Percentiles rank a stretch among this genome's conserved stretches.
phyloP scores from a whole-genome alignment of 495 filamentous ascomycete species.

The Annulohypoxylon moriforme region DNA sequence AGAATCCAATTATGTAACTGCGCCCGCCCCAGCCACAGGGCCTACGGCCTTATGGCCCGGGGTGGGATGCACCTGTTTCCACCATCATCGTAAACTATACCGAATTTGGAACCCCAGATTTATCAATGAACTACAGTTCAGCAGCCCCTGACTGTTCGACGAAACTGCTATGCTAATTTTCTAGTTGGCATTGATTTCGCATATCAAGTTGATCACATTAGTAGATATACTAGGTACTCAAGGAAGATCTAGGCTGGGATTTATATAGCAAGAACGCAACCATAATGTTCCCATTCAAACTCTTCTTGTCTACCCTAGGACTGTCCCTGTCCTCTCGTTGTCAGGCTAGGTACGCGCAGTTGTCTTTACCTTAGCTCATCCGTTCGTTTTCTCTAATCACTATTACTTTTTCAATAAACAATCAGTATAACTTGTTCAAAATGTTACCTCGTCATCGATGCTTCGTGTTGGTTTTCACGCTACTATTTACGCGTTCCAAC shows the following conservation, averaged over 20 bases:
- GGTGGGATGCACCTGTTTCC: too few relatives aligned
- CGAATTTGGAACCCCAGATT: not conserved
- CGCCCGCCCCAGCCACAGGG: too few relatives aligned
- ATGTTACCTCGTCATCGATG: not conserved
- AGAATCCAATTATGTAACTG: too few relatives aligned
- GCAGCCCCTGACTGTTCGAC: not conserved
- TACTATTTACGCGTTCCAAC: not conserved
- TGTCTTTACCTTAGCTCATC: not conserved
- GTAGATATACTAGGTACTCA: not conserved
- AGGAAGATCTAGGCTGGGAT: not conserved
- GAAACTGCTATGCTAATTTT: not conserved
- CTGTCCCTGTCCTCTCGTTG: not conserved
- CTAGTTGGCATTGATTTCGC: not conserved
- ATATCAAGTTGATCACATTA: too few relatives aligned
- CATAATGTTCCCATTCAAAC: not conserved
- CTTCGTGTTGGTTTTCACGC: not conserved
- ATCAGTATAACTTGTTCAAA: not conserved
- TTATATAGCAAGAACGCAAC: not conserved
- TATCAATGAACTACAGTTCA: not conserved
- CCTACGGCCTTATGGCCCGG: too few relatives aligned
- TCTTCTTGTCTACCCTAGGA: not conserved
- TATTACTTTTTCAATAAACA: not conserved
- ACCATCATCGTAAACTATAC: slow-evolving; percentile 13
- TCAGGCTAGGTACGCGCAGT: not conserved
- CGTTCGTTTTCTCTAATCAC: not conserved